These are phyloP conservation scores for Diaporthe citrichinensis DNA, from an alignment of 2,329 filamentous ascomycete genomes.

Conservation along the genomic window DNA sequence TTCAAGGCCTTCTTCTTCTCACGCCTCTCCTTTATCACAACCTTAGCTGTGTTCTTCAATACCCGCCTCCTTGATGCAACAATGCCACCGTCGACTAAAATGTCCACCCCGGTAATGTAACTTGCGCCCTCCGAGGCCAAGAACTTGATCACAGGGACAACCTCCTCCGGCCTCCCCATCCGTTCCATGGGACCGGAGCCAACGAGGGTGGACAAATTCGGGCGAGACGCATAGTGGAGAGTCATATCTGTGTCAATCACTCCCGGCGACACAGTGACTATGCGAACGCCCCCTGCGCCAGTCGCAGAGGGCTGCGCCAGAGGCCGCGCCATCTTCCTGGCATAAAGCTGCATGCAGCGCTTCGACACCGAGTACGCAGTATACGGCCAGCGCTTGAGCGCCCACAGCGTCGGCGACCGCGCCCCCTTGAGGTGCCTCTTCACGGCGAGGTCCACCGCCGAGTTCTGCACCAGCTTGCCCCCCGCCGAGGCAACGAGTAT, in stretches of 20 bases:
- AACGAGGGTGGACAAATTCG: neutral
- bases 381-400: conserved; percentile 26
- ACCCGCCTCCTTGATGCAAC: conserved; percentile 9
- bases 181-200: conserved; percentile 24
- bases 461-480: conserved; percentile 25
- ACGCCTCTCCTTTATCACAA: conserved; percentile 14
- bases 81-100: conserved; percentile 31
- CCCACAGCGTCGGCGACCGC: conserved; percentile 34
- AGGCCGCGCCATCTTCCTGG: conserved; percentile 19
- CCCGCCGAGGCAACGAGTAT: conserved; percentile 23
- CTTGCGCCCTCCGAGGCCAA: conserved; percentile 28
- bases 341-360: conserved; percentile 33
- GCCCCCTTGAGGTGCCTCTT: conserved; percentile 16
- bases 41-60: conserved; percentile 6
- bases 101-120: conserved; percentile 30
- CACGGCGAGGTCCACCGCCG: conserved; percentile 25
- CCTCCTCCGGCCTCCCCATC: conserved; percentile 26
- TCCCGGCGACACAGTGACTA: conserved; percentile 31
- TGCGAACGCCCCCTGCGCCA: conserved; percentile 1
- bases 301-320: conserved; percentile 23
- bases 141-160: conserved; percentile 29
- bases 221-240: neutral
- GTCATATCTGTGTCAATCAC: conserved; percentile 28
- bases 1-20: conserved; percentile 18
- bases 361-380: conserved; percentile 31